Evolutionary conservation across 2,329 filamentous ascomycete genomes (phyloP).

Genomic region (Verruconis gallopava): DNA sequence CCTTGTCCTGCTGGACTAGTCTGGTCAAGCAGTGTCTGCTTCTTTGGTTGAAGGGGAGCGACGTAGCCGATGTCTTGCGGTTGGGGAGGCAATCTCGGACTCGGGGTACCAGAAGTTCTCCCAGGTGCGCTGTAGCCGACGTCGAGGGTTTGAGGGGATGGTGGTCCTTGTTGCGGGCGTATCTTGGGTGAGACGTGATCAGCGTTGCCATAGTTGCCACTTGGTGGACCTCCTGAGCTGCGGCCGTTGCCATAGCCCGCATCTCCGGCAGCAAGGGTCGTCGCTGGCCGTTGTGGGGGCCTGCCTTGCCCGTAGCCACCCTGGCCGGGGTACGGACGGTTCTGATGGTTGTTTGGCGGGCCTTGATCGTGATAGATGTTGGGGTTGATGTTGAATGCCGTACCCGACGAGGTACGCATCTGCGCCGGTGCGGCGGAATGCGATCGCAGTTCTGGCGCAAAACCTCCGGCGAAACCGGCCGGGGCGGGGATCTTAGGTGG

Average conservation of each 20-base stretch:
- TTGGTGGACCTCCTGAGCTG: not conserved
- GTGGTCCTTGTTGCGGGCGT: not conserved
- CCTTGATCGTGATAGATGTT: conserved; percentile 25
- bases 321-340: conserved; percentile 1
- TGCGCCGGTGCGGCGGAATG: conserved; percentile 38
- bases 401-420: conserved; percentile 33
- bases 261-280: conserved; percentile 2
- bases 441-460: conserved; percentile 35
- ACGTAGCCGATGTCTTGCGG: conserved; percentile 9
- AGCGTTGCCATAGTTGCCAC: not conserved
- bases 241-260: not conserved
- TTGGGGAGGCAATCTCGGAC: not conserved
- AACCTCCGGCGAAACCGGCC: conserved; percentile 19
- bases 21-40: not conserved
- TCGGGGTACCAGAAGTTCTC: not conserved
- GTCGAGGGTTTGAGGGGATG: not conserved
- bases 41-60: conserved; percentile 7
- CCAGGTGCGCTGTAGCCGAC: conserved; percentile 5
- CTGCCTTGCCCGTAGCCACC: not conserved
- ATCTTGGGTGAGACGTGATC: not conserved
- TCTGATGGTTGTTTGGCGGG: not conserved
- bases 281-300: conserved; percentile 6
- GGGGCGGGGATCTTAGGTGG: conserved; percentile 27
- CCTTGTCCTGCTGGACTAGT: not conserved
- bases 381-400: conserved; percentile 38